Percentiles rank a stretch among this genome's conserved stretches.
phyloP scores from a whole-genome alignment of 75 land plant genomes.

The Picea glauca region DNA sequence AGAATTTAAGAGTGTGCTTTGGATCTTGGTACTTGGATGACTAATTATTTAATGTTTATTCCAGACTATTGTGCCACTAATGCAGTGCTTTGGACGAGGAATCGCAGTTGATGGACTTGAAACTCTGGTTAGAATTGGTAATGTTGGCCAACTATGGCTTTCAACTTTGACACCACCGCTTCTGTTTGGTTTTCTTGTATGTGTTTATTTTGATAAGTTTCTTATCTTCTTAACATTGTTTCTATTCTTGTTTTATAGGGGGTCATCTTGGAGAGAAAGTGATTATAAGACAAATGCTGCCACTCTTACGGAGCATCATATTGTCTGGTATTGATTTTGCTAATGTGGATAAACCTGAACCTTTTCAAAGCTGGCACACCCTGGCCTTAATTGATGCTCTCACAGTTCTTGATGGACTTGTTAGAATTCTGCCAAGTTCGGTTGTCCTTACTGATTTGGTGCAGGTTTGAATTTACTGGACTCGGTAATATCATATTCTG shows the following conservation, averaged over 20 bases:
- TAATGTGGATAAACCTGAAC: conserved; percentile 47
- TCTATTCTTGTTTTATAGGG: conserved; percentile 33
- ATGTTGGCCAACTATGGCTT: neutral
- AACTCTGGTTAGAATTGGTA: conserved; percentile 85
- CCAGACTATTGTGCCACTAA: conserved; percentile 81
- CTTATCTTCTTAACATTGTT: conserved; percentile 6
- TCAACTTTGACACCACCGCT: neutral
- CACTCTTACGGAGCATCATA: conserved; percentile 51
- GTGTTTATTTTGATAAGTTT: neutral
- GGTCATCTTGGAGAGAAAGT: conserved; percentile 60
- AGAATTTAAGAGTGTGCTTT: neutral
- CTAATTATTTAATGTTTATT: neutral
- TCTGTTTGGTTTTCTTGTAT: conserved; percentile 1
- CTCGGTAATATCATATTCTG: neutral
- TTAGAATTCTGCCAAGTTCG: conserved; percentile 41
- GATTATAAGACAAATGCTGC: conserved; percentile 64
- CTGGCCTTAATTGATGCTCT: conserved; percentile 71
- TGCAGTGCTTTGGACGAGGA: conserved; percentile 84
- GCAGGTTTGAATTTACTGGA: conserved; percentile 39
- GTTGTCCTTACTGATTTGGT: conserved; percentile 62
- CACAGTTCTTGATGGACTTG: conserved; percentile 55
- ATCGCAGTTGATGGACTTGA: conserved; percentile 65
- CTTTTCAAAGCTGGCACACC: conserved; percentile 69
- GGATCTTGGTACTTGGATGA: neutral
- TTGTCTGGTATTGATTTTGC: conserved; percentile 35